These are phyloP conservation scores for Coleophoma crateriformis DNA, from an alignment of 2,329 filamentous ascomycete genomes.

Conservation along the genomic window DNA sequence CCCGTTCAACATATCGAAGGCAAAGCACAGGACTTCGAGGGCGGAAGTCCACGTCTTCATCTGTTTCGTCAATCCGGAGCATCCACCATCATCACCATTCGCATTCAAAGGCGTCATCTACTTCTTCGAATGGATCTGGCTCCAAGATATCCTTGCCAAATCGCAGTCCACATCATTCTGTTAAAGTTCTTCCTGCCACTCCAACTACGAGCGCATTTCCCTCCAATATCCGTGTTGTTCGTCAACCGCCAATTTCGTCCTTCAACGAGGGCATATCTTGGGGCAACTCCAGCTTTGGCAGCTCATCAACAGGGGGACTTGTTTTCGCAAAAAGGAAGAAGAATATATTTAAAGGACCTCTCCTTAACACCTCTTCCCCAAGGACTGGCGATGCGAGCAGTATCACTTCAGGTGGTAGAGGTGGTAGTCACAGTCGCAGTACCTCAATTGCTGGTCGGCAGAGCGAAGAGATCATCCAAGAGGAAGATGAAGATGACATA, in stretches of 20 bases:
- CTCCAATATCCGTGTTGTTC: slow-evolving; percentile 77
- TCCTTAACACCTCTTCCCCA: slow-evolving; percentile 39
- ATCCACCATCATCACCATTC: slow-evolving; percentile 83
- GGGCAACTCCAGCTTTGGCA: slow-evolving; percentile 44
- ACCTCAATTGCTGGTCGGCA: slow-evolving; percentile 61
- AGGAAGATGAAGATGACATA: slow-evolving; percentile 51
- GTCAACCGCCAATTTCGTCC: slow-evolving; percentile 46
- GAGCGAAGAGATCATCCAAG: slow-evolving; percentile 68
- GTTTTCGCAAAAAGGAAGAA: slow-evolving; percentile 79
- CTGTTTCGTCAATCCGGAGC: slow-evolving; percentile 85
- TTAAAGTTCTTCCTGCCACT: slow-evolving; percentile 92
- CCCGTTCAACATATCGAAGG: slow-evolving; percentile 78
- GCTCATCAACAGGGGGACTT: slow-evolving; percentile 56
- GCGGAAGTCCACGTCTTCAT: slow-evolving; percentile 92
- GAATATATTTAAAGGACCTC: slow-evolving; percentile 77
- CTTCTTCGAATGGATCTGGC: slow-evolving; percentile 73
- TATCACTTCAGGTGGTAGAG: slow-evolving; percentile 8
- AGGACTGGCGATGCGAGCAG: slow-evolving; percentile 21
- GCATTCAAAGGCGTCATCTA: slow-evolving; percentile 92
- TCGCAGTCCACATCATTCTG: slow-evolving; percentile 79
- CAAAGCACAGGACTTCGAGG: slow-evolving; percentile 80
- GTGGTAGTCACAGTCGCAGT: slow-evolving; percentile 41
- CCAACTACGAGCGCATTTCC: slow-evolving; percentile 73
- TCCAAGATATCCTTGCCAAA: slow-evolving; percentile 60
- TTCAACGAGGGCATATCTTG: slow-evolving; percentile 56